phyloP scores from a whole-genome alignment of 1,284 basidiomycete species.

The Amylostereum areolatum region DNA sequence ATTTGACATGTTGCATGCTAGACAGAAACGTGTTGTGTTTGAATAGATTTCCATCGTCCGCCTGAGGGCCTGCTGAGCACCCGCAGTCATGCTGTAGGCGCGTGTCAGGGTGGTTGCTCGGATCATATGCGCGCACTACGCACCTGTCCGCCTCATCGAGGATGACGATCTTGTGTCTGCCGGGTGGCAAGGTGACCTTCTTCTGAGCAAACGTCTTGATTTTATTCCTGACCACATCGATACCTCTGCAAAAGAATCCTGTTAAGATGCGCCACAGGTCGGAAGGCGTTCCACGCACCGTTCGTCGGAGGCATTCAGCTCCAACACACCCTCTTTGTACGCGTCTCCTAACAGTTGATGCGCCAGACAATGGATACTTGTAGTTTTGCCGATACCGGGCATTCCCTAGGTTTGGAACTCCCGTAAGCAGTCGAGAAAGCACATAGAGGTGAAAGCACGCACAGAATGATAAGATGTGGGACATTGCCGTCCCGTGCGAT shows the following conservation, averaged over 20 bases:
- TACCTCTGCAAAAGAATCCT: slow-evolving; percentile 73
- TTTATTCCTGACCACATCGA: slow-evolving; percentile 98
- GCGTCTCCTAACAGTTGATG: slow-evolving; percentile 94
- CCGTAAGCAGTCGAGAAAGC: slow-evolving; percentile 53
- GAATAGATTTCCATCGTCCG: slow-evolving; percentile 99
- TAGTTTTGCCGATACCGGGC: slow-evolving; percentile 99
- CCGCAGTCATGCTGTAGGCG: slow-evolving; percentile 82
- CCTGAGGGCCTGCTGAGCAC: slow-evolving; percentile 95
- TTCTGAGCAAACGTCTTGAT: slow-evolving; percentile 99
- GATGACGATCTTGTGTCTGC: slow-evolving; percentile 98
- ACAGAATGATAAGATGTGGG: slow-evolving; percentile 98
- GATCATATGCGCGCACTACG: slow-evolving; percentile 5
- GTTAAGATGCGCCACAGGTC: too few relatives aligned
- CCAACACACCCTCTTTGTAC: slow-evolving; percentile 97
- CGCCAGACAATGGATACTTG: slow-evolving; percentile 96
- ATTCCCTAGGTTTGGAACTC: slow-evolving; percentile 63
- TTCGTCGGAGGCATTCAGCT: slow-evolving; percentile 98
- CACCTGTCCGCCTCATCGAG: slow-evolving; percentile 98
- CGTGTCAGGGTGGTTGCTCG: background rate
- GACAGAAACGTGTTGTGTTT: slow-evolving; percentile 95
- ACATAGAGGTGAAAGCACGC: slow-evolving; percentile 37
- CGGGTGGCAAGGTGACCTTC: slow-evolving; percentile 93
- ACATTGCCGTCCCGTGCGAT: slow-evolving; percentile 97
- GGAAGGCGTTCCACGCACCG: slow-evolving; percentile 71
- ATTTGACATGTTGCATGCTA: slow-evolving; percentile 99